Base-by-base conservation (phyloP, 495 filamentous ascomycete genomes). In the Penicillium ucsense region DNA sequence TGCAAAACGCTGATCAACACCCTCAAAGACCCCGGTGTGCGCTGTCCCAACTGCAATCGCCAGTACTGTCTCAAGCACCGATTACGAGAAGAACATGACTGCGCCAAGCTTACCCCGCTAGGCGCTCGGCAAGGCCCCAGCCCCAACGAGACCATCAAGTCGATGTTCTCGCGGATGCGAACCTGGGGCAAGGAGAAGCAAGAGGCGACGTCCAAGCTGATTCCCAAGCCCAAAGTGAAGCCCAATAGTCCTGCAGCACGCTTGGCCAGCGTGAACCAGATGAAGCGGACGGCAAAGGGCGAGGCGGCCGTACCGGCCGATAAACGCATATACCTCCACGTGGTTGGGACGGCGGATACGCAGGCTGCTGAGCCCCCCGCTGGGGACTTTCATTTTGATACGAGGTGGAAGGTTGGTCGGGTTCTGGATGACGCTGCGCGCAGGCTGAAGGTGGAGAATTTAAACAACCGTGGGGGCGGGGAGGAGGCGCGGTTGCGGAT, bases 51-150 rank as follows among this genome's bases (percentile, higher is more conserved):
- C 35, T 98, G 92, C 63, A 87, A 86, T 56, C 72, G 85, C 49
- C 73, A 84, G 54, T 97, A 97, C 74, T 98, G 92, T 61, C 80
- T 97, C 44, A 85, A 88, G 53, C 92, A 98, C 68, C 85, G 92
- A 4, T 66, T 98, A 35, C 71, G 74, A 38, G 90, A 96, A 63
- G 82, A 88, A 53, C 92, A 98, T 73, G 79, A 90, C 66, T 98
- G 92, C 75, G 71, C 74, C 49, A 82, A 80, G 65, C 58, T 83
- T 49, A 64, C 60, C 49, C 87, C 86, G 27, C 70, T 88, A 48
- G 84, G 85, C 35, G 82, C 83, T 35, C 71, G 57, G 8, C 56
- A 63, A 42, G 39, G 49, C 6, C 50, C 32, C 61, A 46, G 45
- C 50, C 49, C 67, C 34, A 72, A 65, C 28, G 70, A 76, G 49